phyloP scores from a whole-genome alignment of 2,329 filamentous ascomycete genomes.

The Ceratocystis harringtonii region DNA sequence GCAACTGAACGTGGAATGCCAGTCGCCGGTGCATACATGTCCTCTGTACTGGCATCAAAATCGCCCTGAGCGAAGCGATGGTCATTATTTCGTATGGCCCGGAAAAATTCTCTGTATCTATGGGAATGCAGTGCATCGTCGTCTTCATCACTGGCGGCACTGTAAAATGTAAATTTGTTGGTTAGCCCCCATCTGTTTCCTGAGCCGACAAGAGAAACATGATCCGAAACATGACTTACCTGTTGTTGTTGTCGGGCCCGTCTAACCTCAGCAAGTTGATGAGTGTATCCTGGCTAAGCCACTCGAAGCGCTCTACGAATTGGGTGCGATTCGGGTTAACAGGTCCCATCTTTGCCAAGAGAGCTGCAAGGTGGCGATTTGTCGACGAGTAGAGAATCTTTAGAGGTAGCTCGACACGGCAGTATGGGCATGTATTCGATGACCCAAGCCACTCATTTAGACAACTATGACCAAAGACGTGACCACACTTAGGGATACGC shows the following conservation, averaged over 20 bases:
- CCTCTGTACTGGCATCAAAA: background rate
- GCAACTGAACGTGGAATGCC: background rate
- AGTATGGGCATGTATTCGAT: slow-evolving; percentile 48
- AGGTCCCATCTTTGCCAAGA: slow-evolving; percentile 10
- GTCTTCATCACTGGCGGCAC: background rate
- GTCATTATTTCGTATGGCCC: background rate
- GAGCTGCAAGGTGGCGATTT: slow-evolving; percentile 7
- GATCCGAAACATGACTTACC: slow-evolving; percentile 1
- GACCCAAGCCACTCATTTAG: slow-evolving; percentile 52
- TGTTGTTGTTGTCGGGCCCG: background rate
- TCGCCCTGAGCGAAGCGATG: background rate
- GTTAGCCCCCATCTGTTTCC: background rate
- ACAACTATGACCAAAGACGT: slow-evolving; percentile 49
- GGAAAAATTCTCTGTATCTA: background rate
- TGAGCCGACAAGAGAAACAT: background rate
- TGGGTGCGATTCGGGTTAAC: background rate
- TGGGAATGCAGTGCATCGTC: background rate
- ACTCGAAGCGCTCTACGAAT: slow-evolving; percentile 12
- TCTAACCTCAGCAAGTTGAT: background rate
- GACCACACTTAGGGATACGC: slow-evolving; percentile 45
- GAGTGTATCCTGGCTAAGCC: slow-evolving; percentile 9
- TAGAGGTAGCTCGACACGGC: slow-evolving; percentile 44
- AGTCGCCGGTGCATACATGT: background rate
- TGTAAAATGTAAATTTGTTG: background rate
- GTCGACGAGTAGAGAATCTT: slow-evolving; percentile 23